Conservation (phyloP, 2,329 filamentous ascomycete genomes). For the Ophiostoma quercus region DNA sequence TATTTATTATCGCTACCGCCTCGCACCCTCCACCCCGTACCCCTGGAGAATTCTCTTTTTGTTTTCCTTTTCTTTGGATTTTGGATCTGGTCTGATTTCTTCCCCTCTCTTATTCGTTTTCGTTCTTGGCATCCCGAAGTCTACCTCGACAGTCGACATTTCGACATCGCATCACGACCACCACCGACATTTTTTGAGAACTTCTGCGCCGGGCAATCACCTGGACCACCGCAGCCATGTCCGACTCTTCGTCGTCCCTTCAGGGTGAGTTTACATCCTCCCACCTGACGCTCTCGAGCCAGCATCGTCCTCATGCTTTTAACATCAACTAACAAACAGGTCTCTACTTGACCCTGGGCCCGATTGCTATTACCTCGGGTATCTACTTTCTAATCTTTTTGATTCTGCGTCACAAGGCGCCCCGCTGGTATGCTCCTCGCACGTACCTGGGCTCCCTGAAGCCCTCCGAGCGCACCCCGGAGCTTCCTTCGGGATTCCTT, state of each 20-base stretch:
- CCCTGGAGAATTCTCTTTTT: not conserved
- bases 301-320: not conserved
- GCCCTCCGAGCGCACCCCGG: constrained; percentile 51
- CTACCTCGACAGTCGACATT: not conserved
- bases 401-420: constrained; percentile 41
- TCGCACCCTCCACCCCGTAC: not conserved
- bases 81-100: not conserved
- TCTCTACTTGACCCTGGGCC: constrained; percentile 41
- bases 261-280: constrained; percentile 22
- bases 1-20: constrained; percentile 10
- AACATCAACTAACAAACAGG: constrained; percentile 29
- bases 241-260: constrained; percentile 24
- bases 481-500: constrained; percentile 55
- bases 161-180: not conserved
- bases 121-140: constrained; percentile 16
- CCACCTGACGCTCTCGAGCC: too few relatives aligned
- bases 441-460: constrained; percentile 46
- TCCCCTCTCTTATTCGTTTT: constrained; percentile 6
- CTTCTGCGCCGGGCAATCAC: constrained; percentile 20
- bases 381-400: constrained; percentile 44
- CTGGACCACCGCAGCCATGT: constrained; percentile 22
- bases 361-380: constrained; percentile 37
- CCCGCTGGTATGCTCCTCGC: constrained; percentile 47
- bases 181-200: not conserved
- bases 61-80: constrained; percentile 15